Conservation (phyloP, 495 filamentous ascomycete species). For the Penicillium canescens region DNA sequence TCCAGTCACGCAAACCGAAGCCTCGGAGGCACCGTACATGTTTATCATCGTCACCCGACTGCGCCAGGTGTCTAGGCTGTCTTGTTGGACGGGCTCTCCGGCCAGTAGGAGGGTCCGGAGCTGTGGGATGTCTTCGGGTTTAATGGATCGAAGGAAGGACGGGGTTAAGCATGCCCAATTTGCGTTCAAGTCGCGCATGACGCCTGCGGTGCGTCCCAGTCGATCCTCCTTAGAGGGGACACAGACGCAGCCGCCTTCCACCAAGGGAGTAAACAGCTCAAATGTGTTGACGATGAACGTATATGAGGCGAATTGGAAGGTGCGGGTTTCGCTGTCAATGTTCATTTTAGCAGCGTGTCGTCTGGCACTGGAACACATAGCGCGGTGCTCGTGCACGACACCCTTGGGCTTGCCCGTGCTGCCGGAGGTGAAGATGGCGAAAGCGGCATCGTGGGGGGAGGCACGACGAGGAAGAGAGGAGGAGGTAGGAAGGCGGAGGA, state of each 20-base stretch:
- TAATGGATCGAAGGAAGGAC: conserved; percentile 25
- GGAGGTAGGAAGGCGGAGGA: conserved; percentile 1
- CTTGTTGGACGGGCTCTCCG: conserved; percentile 18
- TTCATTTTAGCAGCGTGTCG: conserved; percentile 9
- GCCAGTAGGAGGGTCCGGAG: conserved; percentile 15
- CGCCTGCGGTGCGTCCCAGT: conserved; percentile 25
- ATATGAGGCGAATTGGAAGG: neutral
- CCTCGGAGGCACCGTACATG: conserved; percentile 31
- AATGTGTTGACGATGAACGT: neutral
- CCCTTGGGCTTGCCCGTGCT: conserved; percentile 49
- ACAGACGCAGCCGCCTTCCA: conserved; percentile 55
- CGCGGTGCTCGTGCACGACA: conserved; percentile 36
- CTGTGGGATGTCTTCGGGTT: conserved; percentile 31
- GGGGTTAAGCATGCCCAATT: conserved; percentile 31
- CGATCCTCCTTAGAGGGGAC: conserved; percentile 50
- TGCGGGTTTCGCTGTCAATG: neutral
- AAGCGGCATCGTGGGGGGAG: conserved; percentile 20
- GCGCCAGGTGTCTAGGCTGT: conserved; percentile 17
- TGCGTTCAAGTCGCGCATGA: conserved; percentile 26
- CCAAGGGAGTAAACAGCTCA: conserved; percentile 61
- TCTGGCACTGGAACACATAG: conserved; percentile 21
- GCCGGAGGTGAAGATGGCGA: conserved; percentile 55
- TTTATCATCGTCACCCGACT: conserved; percentile 21
- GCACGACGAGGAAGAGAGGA: conserved; percentile 6
- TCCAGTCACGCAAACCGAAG: conserved; percentile 2